Evolutionary conservation across 805 yeast genomes (phyloP).

Genomic region (Pichia occidentalis): DNA sequence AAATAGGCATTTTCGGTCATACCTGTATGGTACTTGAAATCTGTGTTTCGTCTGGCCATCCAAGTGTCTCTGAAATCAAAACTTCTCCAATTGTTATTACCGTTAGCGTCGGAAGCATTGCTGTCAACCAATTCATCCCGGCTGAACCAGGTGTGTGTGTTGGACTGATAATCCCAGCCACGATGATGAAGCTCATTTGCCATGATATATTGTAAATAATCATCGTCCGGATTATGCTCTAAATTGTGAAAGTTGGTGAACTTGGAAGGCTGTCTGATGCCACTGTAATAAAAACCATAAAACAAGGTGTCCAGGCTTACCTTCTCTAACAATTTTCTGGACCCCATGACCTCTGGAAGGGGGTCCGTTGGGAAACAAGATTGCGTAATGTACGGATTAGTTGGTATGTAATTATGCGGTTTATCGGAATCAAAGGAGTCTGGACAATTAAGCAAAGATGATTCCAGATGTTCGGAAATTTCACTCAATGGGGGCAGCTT

Average conservation of each 20-base stretch:
- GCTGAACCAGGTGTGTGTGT: conserved; percentile 74
- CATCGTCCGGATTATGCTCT: conserved; percentile 31
- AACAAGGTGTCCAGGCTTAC: conserved; percentile 84
- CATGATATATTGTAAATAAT: conserved; percentile 66
- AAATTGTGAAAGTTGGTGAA: conserved; percentile 20
- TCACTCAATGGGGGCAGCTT: conserved; percentile 49
- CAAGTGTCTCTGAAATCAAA: conserved; percentile 60
- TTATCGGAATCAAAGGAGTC: conserved; percentile 87
- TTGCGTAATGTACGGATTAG: conserved; percentile 83
- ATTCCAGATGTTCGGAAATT: conserved; percentile 57
- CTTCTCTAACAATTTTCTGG: conserved; percentile 54
- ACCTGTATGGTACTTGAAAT: conserved; percentile 28
- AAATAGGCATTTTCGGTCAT: conserved; percentile 7
- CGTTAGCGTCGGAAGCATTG: conserved; percentile 13
- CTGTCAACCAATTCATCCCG: conserved; percentile 50
- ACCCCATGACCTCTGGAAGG: conserved; percentile 55
- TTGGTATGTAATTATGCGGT: conserved; percentile 68
- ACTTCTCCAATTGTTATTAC: conserved; percentile 46
- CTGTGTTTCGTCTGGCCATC: conserved; percentile 40
- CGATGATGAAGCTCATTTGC: conserved; percentile 73
- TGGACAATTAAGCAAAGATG: conserved; percentile 82
- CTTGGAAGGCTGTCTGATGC: conserved; percentile 19
- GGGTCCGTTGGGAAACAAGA: conserved; percentile 87
- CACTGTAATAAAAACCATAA: conserved; percentile 81
- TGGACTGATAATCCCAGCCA: conserved; percentile 76